Evolutionary conservation across 1,139 yeast genomes (phyloP), one percentile per base, ranked within the genome.

Genomic region (Scheffersomyces segobiensis): DNA sequence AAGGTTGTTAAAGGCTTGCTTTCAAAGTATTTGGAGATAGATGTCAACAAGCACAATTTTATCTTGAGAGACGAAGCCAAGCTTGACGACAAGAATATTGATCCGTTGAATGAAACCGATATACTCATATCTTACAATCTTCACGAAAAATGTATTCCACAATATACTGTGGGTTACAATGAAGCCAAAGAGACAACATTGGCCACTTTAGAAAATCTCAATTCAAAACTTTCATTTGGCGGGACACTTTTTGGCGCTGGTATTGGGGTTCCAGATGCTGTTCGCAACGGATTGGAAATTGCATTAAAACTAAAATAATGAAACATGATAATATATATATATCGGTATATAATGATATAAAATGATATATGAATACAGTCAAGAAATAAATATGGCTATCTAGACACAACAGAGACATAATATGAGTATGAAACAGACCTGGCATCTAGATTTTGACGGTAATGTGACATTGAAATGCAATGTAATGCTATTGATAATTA

Each of bases 211-310:
- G 57, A 67, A 0, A 74, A 73, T 12, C 85, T 77, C 58, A 65
- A 71, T 2, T 79, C 79, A 32, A 77, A 79, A 22, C 69, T 92
- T 2, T 82, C 87, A 1, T 68, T 90, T 10, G 93, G 96, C 22
- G 98, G 98, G 0, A 91, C 89, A 85, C 85, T 92, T 2, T 88
- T 89, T 71, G 91, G 93, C 14, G 83, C 83, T 52, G 96, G 97
- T 0, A 86, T 91, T 1, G 98, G 98, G 0, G 93, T 93, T 0
- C 97, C 97, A 1, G 97, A 93, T 72, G 89, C 95, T 64, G 89
- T 91, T 1, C 72, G 83, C 49, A 86, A 87, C 66, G 84, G 90
- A 7, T 79, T 89, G 57, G 81, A 80, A 54, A 85, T 80, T 57
- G 96, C 95, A 5, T 56, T 72, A 46, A 61, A 60, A 55, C 46